These are phyloP conservation scores for Curvularia eragrostidis DNA, from an alignment of 2,329 filamentous ascomycete genomes.

Conservation along the genomic window DNA sequence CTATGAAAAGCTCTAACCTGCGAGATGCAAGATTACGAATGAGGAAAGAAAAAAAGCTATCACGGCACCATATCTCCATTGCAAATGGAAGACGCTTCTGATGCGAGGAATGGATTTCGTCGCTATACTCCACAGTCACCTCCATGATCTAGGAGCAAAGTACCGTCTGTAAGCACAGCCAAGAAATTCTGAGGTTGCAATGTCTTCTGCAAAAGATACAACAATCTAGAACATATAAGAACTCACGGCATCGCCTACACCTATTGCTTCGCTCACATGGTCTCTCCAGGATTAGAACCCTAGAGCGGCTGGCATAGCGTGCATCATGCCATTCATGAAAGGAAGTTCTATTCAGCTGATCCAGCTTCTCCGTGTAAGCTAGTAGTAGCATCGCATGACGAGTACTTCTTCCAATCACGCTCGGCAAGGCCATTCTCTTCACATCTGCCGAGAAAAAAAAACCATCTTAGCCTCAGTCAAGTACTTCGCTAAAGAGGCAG, in stretches of 20 bases:
- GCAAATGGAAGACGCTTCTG: not conserved
- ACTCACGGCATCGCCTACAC: not conserved
- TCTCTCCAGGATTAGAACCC: not conserved
- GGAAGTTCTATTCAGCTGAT: slow-evolving; percentile 1
- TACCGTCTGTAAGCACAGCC: not conserved
- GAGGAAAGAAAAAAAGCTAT: not conserved
- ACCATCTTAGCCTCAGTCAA: slow-evolving; percentile 7
- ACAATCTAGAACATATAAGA: not conserved
- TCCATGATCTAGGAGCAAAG: not conserved
- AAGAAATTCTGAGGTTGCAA: not conserved
- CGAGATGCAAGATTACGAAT: not conserved
- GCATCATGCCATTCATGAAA: not conserved
- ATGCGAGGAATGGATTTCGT: not conserved
- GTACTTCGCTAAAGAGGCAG: slow-evolving; percentile 3
- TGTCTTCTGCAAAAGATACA: not conserved
- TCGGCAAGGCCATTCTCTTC: not conserved
- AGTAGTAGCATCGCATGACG: not conserved
- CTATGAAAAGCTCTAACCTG: not conserved
- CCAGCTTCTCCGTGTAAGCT: not conserved
- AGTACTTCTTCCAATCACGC: not conserved
- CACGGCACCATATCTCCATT: not conserved
- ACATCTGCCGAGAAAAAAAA: slow-evolving; percentile 3
- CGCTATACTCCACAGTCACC: not conserved
- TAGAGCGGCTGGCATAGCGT: not conserved
- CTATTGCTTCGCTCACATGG: not conserved